phyloP scores from a whole-genome alignment of 2,329 filamentous ascomycete species.

The Apiospora phragmitis region DNA sequence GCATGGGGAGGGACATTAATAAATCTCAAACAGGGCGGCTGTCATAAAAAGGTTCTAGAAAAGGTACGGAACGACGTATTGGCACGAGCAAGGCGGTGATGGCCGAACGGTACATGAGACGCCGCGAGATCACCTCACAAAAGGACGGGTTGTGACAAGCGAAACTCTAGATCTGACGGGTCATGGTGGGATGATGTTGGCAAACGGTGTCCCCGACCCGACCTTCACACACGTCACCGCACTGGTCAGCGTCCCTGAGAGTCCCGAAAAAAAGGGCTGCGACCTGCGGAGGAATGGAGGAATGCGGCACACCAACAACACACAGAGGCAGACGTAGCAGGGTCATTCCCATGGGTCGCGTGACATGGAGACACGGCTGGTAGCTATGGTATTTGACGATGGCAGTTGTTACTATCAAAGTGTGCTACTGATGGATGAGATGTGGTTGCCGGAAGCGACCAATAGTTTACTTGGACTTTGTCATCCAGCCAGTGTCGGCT shows the following conservation, averaged over 20 bases:
- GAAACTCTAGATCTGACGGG: background rate
- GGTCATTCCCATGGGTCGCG: background rate
- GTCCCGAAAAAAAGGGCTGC: constrained; percentile 6
- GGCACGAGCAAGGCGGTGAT: background rate
- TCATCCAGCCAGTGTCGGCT: constrained; percentile 5
- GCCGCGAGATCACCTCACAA: background rate
- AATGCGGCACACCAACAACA: background rate
- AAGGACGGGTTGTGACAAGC: background rate
- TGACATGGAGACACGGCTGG: background rate
- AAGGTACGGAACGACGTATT: background rate
- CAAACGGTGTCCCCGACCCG: constrained; percentile 9
- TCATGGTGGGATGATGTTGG: constrained; percentile 14
- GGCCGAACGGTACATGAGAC: background rate
- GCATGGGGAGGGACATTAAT: constrained; percentile 1
- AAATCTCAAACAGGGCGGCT: background rate
- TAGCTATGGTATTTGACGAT: background rate
- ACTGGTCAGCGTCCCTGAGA: background rate
- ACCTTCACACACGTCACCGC: background rate
- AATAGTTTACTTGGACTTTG: constrained; percentile 11
- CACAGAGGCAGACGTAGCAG: background rate
- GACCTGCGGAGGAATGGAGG: background rate
- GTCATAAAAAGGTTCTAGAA: background rate
- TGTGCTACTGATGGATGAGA: background rate
- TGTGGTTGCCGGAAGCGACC: background rate
- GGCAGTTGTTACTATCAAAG: background rate